Percentiles rank a stretch among this genome's conserved stretches.
phyloP scores from a whole-genome alignment of 1,284 basidiomycete species.

The Erythrobasidium hasegawianum region DNA sequence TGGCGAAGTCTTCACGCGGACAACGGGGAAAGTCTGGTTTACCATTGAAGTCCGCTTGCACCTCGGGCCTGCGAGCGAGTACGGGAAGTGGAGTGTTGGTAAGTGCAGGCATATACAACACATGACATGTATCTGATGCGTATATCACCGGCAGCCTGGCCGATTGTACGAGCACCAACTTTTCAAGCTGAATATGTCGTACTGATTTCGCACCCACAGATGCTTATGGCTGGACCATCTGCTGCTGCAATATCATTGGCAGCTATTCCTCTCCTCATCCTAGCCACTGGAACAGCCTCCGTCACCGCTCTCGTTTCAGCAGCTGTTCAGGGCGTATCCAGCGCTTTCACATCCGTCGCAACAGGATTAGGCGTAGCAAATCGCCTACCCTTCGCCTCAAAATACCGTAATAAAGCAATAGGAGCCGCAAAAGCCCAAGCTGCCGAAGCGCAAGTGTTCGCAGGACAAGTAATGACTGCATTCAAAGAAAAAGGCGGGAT shows the following conservation, averaged over 20 bases:
- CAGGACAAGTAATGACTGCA: slow-evolving; percentile 9
- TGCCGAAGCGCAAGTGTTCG: slow-evolving; percentile 28
- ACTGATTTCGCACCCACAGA: slow-evolving; percentile 5
- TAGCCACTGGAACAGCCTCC: slow-evolving; percentile 21
- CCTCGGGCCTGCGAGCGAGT: slow-evolving; percentile 30
- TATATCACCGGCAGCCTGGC: slow-evolving; percentile 17
- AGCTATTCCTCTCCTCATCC: slow-evolving; percentile 28
- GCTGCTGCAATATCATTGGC: slow-evolving; percentile 30
- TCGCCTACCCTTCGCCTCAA: slow-evolving; percentile 15
- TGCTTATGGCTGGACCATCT: slow-evolving; percentile 32
- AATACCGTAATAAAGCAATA: slow-evolving; percentile 26
- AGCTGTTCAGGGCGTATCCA: slow-evolving; percentile 18
- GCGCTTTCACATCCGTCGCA: slow-evolving; percentile 16
- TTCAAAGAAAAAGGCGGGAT: slow-evolving; percentile 26
- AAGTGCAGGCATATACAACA: no score
- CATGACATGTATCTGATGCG: no score
- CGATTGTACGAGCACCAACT: slow-evolving; percentile 7
- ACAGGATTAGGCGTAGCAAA: slow-evolving; percentile 16
- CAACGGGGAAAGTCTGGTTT: slow-evolving; percentile 34
- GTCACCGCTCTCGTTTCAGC: slow-evolving; percentile 17
- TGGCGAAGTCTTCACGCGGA: slow-evolving; percentile 31
- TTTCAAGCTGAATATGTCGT: neutral
- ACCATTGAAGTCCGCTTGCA: slow-evolving; percentile 33
- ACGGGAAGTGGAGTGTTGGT: slow-evolving; percentile 27
- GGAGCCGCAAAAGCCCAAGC: slow-evolving; percentile 18